Conservation (phyloP, 768 basidiomycete species). For the Pleurotus djamor region DNA sequence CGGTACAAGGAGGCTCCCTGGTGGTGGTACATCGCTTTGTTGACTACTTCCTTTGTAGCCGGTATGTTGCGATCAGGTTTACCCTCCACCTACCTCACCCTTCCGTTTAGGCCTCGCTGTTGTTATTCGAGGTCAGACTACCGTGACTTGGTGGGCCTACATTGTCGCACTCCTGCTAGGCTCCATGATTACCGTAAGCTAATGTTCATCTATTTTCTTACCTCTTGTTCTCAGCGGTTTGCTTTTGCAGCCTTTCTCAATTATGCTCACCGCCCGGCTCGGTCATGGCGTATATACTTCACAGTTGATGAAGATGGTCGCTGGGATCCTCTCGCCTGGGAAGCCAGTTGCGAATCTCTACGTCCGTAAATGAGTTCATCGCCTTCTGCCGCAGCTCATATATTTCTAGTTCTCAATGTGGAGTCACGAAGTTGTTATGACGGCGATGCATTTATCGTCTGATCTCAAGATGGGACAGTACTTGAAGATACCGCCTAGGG, state of each 20-base stretch:
- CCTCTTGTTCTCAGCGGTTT: background rate
- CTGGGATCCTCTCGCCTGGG: slow-evolving; percentile 57
- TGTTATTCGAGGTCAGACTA: slow-evolving; percentile 55
- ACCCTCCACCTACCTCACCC: background rate
- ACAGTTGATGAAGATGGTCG: slow-evolving; percentile 66
- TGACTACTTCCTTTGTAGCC: slow-evolving; percentile 50
- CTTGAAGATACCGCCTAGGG: slow-evolving; percentile 64
- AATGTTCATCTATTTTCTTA: background rate
- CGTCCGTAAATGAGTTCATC: slow-evolving; percentile 26
- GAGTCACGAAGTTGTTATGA: slow-evolving; percentile 60
- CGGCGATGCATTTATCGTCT: slow-evolving; percentile 47
- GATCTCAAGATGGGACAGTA: slow-evolving; percentile 77
- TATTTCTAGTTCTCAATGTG: slow-evolving; percentile 57
- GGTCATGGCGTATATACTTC: slow-evolving; percentile 60
- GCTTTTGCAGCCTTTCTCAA: slow-evolving; percentile 48
- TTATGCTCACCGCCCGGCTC: slow-evolving; percentile 51
- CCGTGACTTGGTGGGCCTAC: slow-evolving; percentile 62
- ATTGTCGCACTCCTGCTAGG: slow-evolving; percentile 55
- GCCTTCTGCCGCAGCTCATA: background rate
- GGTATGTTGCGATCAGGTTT: slow-evolving; percentile 29
- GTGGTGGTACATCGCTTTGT: slow-evolving; percentile 57
- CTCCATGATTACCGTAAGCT: slow-evolving; percentile 32
- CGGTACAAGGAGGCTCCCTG: slow-evolving; percentile 59
- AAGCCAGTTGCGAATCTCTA: slow-evolving; percentile 71
- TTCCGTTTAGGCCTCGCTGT: slow-evolving; percentile 42